A percentile compares a stretch with the other conserved stretches of the same genome.
phyloP scores from a whole-genome alignment of 2,329 filamentous ascomycete species.

The Calonectria pteridis region DNA sequence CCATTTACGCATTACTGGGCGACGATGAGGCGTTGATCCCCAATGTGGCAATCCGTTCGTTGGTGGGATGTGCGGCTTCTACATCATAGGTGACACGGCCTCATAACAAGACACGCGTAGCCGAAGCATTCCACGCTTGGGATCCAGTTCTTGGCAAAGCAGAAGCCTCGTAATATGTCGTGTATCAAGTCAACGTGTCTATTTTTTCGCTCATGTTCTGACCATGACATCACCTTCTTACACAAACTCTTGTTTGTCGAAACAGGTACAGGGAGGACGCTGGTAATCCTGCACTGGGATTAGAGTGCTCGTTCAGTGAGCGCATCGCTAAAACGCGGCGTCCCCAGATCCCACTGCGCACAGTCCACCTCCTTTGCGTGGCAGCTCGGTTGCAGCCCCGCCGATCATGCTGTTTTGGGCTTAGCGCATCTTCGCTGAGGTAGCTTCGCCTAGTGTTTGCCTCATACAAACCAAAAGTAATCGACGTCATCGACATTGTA shows the following conservation, averaged over 20 bases:
- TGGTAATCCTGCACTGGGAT: not conserved
- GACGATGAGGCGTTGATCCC: constrained; percentile 12
- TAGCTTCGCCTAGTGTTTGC: constrained; percentile 7
- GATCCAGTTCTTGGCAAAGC: not conserved
- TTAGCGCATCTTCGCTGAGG: constrained; percentile 14
- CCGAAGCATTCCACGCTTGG: not conserved
- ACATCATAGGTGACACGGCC: not conserved
- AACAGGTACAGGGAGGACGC: not conserved
- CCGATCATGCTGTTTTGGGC: not conserved
- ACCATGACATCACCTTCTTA: constrained; percentile 9
- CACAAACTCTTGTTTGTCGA: not conserved
- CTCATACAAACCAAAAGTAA: constrained; percentile 25
- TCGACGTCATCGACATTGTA: constrained; percentile 43
- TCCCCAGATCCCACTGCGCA: not conserved
- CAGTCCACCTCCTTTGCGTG: constrained; percentile 5
- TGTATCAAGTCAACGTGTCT: not conserved
- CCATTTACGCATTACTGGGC: constrained; percentile 43
- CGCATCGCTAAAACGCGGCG: constrained; percentile 9
- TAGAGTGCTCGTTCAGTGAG: not conserved
- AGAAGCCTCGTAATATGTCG: not conserved
- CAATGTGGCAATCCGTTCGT: not conserved
- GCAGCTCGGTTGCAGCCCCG: not conserved
- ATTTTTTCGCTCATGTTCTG: not conserved
- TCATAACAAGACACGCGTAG: not conserved
- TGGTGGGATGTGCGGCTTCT: not conserved